phyloP scores from a whole-genome alignment of 1,139 yeast genomes.

The Suhomyces anneliseae region DNA sequence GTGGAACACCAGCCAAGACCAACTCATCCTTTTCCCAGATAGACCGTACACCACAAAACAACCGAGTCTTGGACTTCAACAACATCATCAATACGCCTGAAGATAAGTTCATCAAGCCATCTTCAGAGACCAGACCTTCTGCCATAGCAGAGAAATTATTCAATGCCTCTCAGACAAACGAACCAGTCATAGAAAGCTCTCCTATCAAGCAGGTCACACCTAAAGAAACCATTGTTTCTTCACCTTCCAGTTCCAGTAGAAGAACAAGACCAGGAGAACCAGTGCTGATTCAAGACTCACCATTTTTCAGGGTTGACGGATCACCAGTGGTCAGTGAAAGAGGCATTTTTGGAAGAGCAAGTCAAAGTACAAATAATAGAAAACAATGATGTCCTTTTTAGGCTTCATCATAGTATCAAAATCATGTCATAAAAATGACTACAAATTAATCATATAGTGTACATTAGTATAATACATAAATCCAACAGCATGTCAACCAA shows the following conservation, averaged over 20 bases:
- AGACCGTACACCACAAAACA: constrained; percentile 8
- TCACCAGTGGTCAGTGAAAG: constrained; percentile 17
- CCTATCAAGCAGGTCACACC: constrained; percentile 5
- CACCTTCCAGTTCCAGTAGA: constrained; percentile 18
- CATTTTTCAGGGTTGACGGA: constrained; percentile 29
- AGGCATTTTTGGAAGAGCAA: constrained; percentile 2
- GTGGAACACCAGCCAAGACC: not conserved
- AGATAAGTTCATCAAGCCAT: constrained; percentile 6
- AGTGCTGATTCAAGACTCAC: constrained; percentile 30
- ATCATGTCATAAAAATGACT: no score
- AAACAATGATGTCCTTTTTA: no score
- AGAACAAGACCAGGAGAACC: constrained; percentile 39
- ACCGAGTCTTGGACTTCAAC: constrained; percentile 2
- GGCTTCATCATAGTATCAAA: no score
- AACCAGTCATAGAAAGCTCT: not conserved
- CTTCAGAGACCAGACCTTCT: not conserved
- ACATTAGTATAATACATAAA: constrained; percentile 8
- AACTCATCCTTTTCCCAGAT: constrained; percentile 2
- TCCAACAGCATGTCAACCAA: not conserved
- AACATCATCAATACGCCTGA: constrained; percentile 11
- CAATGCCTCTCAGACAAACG: constrained; percentile 1
- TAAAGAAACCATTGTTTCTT: constrained; percentile 14
- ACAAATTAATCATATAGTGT: constrained; percentile 1
- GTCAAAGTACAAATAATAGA: no score
- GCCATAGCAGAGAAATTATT: constrained; percentile 3